These are phyloP conservation scores for Helianthus tuberosus DNA, from an alignment of 129 eudicot species.

Conservation along the genomic window DNA sequence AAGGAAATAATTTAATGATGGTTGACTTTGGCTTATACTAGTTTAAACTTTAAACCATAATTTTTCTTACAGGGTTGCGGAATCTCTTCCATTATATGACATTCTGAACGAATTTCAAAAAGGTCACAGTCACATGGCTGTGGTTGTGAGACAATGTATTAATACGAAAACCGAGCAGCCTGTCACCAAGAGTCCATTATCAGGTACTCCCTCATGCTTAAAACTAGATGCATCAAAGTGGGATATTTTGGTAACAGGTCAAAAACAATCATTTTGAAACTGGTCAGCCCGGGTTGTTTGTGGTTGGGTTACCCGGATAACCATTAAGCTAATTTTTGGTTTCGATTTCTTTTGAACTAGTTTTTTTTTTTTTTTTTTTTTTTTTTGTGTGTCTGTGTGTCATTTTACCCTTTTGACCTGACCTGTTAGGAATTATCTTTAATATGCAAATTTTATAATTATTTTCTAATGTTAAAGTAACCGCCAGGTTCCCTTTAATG, in stretches of 20 bases:
- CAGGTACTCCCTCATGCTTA: slow-evolving; percentile 32
- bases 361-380: background rate
- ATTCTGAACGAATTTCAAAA: slow-evolving; percentile 92
- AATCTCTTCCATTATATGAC: slow-evolving; percentile 79
- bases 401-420: background rate
- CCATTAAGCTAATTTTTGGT: background rate
- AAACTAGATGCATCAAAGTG: background rate
- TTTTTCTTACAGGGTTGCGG: slow-evolving; percentile 64
- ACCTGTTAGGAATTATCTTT: background rate
- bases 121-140: slow-evolving; percentile 98
- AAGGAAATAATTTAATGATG: background rate
- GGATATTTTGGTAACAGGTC: slow-evolving; percentile 4
- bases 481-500: background rate
- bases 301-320: background rate
- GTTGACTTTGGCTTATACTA: background rate
- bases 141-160: slow-evolving; percentile 56
- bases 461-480: background rate
- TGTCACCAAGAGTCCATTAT: slow-evolving; percentile 34
- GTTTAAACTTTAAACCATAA: background rate
- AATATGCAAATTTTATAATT: background rate
- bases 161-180: slow-evolving; percentile 36
- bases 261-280: background rate
- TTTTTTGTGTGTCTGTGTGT: too few species aligned
- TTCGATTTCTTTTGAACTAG: background rate
- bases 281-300: background rate